Base-by-base conservation (phyloP, 768 basidiomycete species). In the Rhodotorula graminis region DNA sequence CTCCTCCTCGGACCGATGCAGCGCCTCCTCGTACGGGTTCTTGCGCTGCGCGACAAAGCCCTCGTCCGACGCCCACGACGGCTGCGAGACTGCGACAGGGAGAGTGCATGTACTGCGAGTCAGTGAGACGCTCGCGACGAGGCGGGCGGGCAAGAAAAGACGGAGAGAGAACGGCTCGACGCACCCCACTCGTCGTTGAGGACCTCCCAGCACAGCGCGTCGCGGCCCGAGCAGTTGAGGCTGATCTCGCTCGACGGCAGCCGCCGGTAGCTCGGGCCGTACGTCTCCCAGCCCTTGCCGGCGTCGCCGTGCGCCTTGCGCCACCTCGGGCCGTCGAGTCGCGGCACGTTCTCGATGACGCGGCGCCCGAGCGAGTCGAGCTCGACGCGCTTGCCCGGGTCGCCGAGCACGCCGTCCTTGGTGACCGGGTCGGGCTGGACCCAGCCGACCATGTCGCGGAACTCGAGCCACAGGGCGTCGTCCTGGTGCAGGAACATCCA, bases 1-100 rank as follows among this genome's bases (percentile, higher is more conserved):
- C 81, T 99, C 96, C 81, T 99, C 95, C 81, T 99, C 96, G 78
- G 92, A 90, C 82, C 92, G 92, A 83, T 98, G 93, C 68, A 98
- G 84, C 0, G 91, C 90, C 79, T 97, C 95, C 81, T 99, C 96
- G 80, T 90, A 97, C 11, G 87, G 85, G 80, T 97, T 99, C 84
- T 97, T 97, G 84, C 96, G 95, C 81, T 97, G 92, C 12, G 94
- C 85, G 73, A 92, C 87, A 77, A 96, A 96, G 18, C 92, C 93
- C 1, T 93, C 87, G 80, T 98, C 95, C 31, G 93, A 94, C 16
- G 93, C 93, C 92, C 93, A 96, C 2, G 93, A 95, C 7, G 96
- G 95, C 81, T 98, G 95, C 23, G 95, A 96, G 19, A 98, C 93
- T 71, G 60, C 21, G 53, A 37, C 5, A 37, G 5, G 37, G 9